phyloP scores from a whole-genome alignment of 192 early-diverging fungal species.

The Backusella morwellensis region DNA sequence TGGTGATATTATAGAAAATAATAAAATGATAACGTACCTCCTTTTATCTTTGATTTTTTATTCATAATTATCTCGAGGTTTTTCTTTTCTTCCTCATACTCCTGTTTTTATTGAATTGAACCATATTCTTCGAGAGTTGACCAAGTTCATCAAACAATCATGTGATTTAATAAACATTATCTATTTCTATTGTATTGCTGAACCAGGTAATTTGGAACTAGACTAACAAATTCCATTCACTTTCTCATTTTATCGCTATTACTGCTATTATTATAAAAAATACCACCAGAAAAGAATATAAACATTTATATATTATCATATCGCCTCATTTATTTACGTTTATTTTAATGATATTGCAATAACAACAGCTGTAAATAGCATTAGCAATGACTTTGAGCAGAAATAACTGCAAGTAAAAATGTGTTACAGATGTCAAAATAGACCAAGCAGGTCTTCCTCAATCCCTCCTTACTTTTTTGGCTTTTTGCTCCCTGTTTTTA shows the following conservation, averaged over 20 bases:
- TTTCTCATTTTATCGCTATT: background rate
- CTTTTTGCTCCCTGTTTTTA: background rate
- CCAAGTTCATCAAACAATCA: background rate
- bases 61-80: background rate
- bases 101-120: conserved; percentile 6
- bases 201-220: conserved; percentile 4
- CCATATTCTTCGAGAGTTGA: conserved; percentile 3
- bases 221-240: background rate
- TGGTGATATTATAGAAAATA: background rate
- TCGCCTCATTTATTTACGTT: background rate
- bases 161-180: conserved; percentile 3
- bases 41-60: background rate
- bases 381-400: background rate
- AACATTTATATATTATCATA: background rate
- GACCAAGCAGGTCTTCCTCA: background rate
- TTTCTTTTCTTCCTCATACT: background rate
- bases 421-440: conserved; percentile 1
- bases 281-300: background rate
- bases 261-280: background rate
- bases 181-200: background rate
- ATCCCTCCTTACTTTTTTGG: background rate
- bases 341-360: background rate
- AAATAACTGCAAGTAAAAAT: background rate
- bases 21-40: background rate
- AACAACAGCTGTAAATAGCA: background rate